These are phyloP conservation scores for Penicillium macrosclerotiorum DNA, from an alignment of 495 filamentous ascomycete species.

Conservation along the genomic window DNA sequence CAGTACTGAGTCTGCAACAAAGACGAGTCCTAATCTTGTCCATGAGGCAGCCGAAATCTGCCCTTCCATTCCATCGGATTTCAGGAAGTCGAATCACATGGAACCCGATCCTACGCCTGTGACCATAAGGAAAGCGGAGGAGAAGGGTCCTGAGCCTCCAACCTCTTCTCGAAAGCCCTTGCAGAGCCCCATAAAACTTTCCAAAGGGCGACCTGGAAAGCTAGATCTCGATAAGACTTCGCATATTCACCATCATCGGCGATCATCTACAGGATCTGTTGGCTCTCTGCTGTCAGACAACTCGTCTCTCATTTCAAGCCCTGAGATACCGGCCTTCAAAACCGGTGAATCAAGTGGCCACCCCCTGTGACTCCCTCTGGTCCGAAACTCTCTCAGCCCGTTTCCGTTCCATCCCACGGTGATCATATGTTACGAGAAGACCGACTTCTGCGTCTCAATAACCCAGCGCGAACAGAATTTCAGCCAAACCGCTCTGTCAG, in stretches of 20 bases:
- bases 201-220: conserved; percentile 26
- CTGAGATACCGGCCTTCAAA: conserved; percentile 26
- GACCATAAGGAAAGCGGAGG: background rate
- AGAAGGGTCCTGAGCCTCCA: conserved; percentile 4
- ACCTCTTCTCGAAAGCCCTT: conserved; percentile 26
- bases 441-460: conserved; percentile 30
- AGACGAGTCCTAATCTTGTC: too few species aligned
- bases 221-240: conserved; percentile 24
- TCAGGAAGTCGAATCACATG: too few species aligned
- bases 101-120: background rate
- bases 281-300: conserved; percentile 35
- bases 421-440: conserved; percentile 37
- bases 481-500: conserved; percentile 37
- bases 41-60: too few species aligned
- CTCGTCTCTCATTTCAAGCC: conserved; percentile 37
- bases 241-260: conserved; percentile 23
- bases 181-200: conserved; percentile 44
- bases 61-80: too few species aligned
- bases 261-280: conserved; percentile 33
- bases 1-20: too few species aligned
- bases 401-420: conserved; percentile 16
- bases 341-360: conserved; percentile 33
- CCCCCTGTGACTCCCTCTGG: conserved; percentile 25
- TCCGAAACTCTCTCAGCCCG: conserved; percentile 16
- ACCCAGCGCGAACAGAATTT: conserved; percentile 18